Evolutionary conservation across 306 rosid genomes (phyloP).

Genomic region (Medicago truncatula): MtrunA17r5.0-ANR NC_053043.1:1377001-1377500

Average conservation of each 20-base stretch:
- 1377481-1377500: slow-evolving; percentile 98
- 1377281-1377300: slow-evolving; percentile 22
- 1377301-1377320: neutral
- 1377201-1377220: slow-evolving; percentile 88
- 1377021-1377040: slow-evolving; percentile 67
- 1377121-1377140: slow-evolving; percentile 80
- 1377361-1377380: neutral
- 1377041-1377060: slow-evolving; percentile 68
- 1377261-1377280: slow-evolving; percentile 42
- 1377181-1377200: slow-evolving; percentile 97
- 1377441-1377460: slow-evolving; percentile 79
- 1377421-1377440: neutral
- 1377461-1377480: slow-evolving; percentile 90
- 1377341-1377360: neutral
- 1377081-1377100: slow-evolving; percentile 60
- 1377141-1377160: slow-evolving; percentile 84
- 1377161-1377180: slow-evolving; percentile 78
- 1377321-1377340: neutral
- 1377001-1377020: slow-evolving; percentile 78
- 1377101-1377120: slow-evolving; percentile 90
- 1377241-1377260: slow-evolving; percentile 98
- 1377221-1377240: slow-evolving; percentile 96
- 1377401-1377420: neutral
- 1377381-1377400: neutral
- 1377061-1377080: slow-evolving; percentile 66